A percentile compares a stretch with the other conserved stretches of the same genome.
Conservation (phyloP, 306 rosid species). For the Elaeagnus macrophylla region DNA sequence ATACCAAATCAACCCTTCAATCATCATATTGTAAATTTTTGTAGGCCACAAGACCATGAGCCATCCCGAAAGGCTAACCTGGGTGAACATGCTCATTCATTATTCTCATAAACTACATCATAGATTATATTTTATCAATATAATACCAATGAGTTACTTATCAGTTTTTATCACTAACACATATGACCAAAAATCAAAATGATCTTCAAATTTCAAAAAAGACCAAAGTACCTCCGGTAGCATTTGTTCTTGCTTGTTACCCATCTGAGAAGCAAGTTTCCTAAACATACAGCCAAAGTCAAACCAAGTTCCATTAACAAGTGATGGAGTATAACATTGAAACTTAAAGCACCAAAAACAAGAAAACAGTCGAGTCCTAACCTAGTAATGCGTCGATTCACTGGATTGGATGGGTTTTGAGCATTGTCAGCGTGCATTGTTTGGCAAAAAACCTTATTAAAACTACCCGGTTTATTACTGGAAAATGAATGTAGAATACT, state of each 20-base stretch:
- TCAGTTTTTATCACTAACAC: no score
- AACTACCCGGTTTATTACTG: slow-evolving; percentile 12
- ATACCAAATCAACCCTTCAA: no score
- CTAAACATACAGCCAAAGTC: slow-evolving; percentile 23
- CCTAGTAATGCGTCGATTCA: slow-evolving; percentile 27
- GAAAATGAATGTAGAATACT: neutral
- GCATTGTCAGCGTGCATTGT: slow-evolving; percentile 18
- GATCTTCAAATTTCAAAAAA: no score
- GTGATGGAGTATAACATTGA: neutral
- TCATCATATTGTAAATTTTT: no score
- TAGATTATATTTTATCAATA: no score
- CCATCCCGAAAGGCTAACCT: no score
- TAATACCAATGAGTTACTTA: no score
- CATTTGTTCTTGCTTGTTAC: slow-evolving; percentile 21
- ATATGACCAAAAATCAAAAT: no score
- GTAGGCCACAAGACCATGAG: no score
- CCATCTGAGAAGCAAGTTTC: slow-evolving; percentile 47
- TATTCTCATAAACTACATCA: no score
- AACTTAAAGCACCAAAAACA: neutral
- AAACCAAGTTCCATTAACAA: slow-evolving; percentile 6
- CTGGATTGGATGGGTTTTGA: slow-evolving; percentile 17
- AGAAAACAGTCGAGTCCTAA: slow-evolving; percentile 1
- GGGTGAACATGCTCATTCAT: no score
- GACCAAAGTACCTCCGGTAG: slow-evolving; percentile 16
- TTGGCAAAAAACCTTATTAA: slow-evolving; percentile 15